These are phyloP conservation scores for Hyphopichia fennica DNA, from an alignment of 1,139 yeast genomes.

Conservation along the genomic window DNA sequence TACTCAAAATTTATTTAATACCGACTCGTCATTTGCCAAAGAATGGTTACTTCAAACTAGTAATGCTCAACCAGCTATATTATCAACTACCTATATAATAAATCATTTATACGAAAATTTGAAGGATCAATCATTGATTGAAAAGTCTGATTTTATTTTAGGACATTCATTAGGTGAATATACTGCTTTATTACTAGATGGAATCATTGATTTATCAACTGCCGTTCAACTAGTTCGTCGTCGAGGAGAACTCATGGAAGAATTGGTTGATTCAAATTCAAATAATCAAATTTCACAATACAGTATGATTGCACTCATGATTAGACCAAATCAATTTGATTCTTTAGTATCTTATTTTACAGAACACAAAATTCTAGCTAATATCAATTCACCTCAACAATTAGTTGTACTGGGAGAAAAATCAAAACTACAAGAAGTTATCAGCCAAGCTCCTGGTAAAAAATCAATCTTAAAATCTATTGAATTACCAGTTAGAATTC, in stretches of 20 bases:
- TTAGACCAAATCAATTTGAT: constrained; percentile 19
- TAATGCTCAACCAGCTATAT: constrained; percentile 64
- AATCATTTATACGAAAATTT: constrained; percentile 12
- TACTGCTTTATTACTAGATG: constrained; percentile 47
- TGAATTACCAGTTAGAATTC: constrained; percentile 49
- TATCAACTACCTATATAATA: constrained; percentile 46
- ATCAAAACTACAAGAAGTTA: constrained; percentile 16
- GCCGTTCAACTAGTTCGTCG: constrained; percentile 50
- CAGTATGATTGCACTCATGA: constrained; percentile 39
- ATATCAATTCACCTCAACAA: constrained; percentile 43
- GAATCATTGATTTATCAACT: constrained; percentile 36
- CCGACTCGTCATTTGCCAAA: constrained; percentile 9
- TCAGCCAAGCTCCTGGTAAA: neutral
- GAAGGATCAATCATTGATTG: constrained; percentile 14
- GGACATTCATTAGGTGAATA: constrained; percentile 67
- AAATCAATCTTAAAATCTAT: constrained; percentile 21
- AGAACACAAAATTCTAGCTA: constrained; percentile 32
- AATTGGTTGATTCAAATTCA: constrained; percentile 12
- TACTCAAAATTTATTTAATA: constrained; percentile 21
- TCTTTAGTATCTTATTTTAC: constrained; percentile 19
- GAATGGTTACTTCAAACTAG: constrained; percentile 38
- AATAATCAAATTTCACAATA: constrained; percentile 3
- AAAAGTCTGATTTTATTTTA: constrained; percentile 27
- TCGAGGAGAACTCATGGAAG: constrained; percentile 55
- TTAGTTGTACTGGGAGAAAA: constrained; percentile 45